Evolutionary conservation across 306 rosid species (phyloP).

Genomic region (Corylus americana): DNA sequence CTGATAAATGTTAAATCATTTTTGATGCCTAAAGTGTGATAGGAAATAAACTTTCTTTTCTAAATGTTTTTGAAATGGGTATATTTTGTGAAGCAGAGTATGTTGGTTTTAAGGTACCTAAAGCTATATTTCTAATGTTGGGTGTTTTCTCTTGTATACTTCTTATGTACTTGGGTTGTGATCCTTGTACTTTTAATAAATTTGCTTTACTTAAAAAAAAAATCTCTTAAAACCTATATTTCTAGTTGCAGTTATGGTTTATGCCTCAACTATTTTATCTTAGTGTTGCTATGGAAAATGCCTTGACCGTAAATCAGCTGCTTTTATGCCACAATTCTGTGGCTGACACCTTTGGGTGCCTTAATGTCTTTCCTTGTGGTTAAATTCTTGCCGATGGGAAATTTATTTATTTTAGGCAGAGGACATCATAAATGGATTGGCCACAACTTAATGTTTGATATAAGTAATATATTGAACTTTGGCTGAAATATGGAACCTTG

Average conservation of each 20-base stretch:
- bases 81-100: background rate
- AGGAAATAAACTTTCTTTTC: background rate
- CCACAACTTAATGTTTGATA: background rate
- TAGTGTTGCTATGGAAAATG: background rate
- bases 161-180: too few species aligned
- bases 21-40: background rate
- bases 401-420: background rate
- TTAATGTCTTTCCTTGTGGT: slow-evolving; percentile 4
- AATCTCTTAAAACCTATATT: too few species aligned
- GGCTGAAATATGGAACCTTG: background rate
- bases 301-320: background rate
- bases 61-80: background rate
- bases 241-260: background rate
- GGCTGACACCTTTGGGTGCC: background rate
- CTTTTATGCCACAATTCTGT: background rate
- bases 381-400: background rate
- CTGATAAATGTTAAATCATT: background rate
- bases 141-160: too few species aligned
- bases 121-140: background rate
- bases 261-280: background rate
- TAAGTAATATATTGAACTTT: background rate
- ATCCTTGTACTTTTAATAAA: too few species aligned
- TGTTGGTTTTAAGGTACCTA: background rate
- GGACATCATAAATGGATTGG: background rate
- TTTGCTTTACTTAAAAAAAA: too few species aligned